These are phyloP conservation scores for Neonothopanus nambi DNA, from an alignment of 1,284 basidiomycete species.

Conservation along the genomic window DNA sequence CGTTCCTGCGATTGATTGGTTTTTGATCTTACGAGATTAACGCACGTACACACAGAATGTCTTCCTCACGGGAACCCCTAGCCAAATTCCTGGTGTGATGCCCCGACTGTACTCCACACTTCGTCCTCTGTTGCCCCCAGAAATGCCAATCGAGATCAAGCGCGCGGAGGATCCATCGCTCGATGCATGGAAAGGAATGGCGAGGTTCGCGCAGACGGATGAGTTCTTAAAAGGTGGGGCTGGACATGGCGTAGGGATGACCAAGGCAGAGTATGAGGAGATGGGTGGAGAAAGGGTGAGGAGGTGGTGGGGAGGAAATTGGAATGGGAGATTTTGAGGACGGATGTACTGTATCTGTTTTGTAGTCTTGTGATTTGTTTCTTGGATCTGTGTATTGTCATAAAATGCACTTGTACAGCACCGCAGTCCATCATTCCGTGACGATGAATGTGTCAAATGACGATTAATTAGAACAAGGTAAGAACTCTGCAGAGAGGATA, in stretches of 20 bases:
- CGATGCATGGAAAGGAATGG: slow-evolving; percentile 95
- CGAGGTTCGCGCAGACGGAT: slow-evolving; percentile 69
- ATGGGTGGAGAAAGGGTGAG: slow-evolving; percentile 82
- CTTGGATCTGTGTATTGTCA: too few relatives aligned
- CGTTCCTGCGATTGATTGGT: not conserved
- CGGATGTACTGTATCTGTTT: not conserved
- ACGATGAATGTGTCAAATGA: too few relatives aligned
- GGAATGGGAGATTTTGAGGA: slow-evolving; percentile 49
- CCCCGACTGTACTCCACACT: slow-evolving; percentile 71
- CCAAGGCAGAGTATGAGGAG: slow-evolving; percentile 87
- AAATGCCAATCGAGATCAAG: slow-evolving; percentile 64
- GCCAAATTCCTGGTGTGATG: slow-evolving; percentile 72
- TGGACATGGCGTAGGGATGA: slow-evolving; percentile 40
- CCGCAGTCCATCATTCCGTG: too few relatives aligned
- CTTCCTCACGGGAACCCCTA: slow-evolving; percentile 87
- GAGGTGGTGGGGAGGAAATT: slow-evolving; percentile 84
- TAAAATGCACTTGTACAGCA: too few relatives aligned
- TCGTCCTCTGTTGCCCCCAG: slow-evolving; percentile 80
- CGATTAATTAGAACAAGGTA: too few relatives aligned
- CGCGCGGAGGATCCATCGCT: slow-evolving; percentile 66
- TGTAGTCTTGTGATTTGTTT: not conserved
- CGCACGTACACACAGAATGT: slow-evolving; percentile 61
- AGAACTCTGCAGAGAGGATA: too few relatives aligned
- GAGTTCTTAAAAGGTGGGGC: slow-evolving; percentile 43
- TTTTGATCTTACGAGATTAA: not conserved